Evolutionary conservation across 371 early-diverging fungal genomes (phyloP).

Genomic region (Syncephalastrum monosporum): DNA sequence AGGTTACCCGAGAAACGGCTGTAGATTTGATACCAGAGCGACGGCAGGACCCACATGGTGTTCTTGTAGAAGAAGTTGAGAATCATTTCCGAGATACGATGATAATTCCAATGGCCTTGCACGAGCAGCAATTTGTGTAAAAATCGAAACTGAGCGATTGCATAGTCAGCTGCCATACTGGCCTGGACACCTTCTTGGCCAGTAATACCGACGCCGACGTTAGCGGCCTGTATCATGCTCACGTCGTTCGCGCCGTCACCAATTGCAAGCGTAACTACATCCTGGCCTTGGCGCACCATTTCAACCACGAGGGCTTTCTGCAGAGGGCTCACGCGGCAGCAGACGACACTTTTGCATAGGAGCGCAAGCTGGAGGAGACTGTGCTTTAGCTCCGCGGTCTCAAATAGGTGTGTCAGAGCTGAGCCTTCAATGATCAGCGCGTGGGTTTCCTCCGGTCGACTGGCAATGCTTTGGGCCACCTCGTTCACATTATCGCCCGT

Average conservation of each 20-base stretch:
- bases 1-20: conserved; percentile 80
- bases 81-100: conserved; percentile 77
- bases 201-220: conserved; percentile 91
- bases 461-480: background rate
- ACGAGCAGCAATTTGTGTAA: conserved; percentile 75
- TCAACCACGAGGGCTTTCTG: conserved; percentile 97
- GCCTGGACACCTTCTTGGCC: conserved; percentile 95
- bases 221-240: conserved; percentile 89
- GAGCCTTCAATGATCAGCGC: conserved; percentile 92
- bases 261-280: conserved; percentile 84
- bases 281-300: conserved; percentile 79
- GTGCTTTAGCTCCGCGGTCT: conserved; percentile 57
- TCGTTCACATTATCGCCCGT: conserved; percentile 28
- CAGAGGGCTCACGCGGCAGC: conserved; percentile 93
- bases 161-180: conserved; percentile 87
- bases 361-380: conserved; percentile 74
- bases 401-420: conserved; percentile 79
- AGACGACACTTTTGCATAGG: conserved; percentile 86
- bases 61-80: conserved; percentile 83
- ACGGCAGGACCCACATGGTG: conserved; percentile 73
- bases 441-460: conserved; percentile 26
- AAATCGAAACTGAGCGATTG: conserved; percentile 82
- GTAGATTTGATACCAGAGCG: conserved; percentile 86
- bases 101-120: conserved; percentile 85
- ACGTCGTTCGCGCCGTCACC: conserved; percentile 97